Conservation (phyloP, 1,284 basidiomycete species). For the Cryptococcus sp. region DNA sequence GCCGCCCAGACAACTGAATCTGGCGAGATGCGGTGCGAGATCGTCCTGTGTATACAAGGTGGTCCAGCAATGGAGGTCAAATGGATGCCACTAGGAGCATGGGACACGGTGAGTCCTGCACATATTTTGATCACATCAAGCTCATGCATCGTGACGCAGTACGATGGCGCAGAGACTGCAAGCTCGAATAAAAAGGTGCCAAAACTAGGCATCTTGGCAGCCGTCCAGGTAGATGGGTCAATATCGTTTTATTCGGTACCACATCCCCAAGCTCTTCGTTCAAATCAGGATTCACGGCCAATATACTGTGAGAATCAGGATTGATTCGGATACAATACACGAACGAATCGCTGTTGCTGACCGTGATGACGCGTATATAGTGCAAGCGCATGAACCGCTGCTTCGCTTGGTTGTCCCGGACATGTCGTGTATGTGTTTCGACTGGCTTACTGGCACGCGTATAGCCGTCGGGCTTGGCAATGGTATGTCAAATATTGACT, state of each 20-base stretch:
- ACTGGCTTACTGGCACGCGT: conserved; percentile 81
- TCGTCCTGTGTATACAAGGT: conserved; percentile 66
- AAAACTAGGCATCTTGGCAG: conserved; percentile 78
- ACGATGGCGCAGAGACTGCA: conserved; percentile 6
- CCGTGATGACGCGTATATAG: conserved; percentile 46
- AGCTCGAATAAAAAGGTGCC: conserved; percentile 43
- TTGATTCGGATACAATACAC: conserved; percentile 29
- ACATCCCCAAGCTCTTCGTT: conserved; percentile 58
- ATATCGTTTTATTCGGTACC: conserved; percentile 74
- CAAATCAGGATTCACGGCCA: conserved; percentile 19
- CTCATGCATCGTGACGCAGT: conserved; percentile 10
- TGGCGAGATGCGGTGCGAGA: conserved; percentile 34
- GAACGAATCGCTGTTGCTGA: conserved; percentile 1
- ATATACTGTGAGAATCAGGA: conserved; percentile 32
- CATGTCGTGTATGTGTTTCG: conserved; percentile 69
- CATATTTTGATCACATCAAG: background rate
- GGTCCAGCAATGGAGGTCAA: conserved; percentile 74
- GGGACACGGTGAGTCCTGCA: conserved; percentile 58
- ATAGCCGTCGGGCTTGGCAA: conserved; percentile 78
- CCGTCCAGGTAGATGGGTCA: conserved; percentile 79
- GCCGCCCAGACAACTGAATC: no score
- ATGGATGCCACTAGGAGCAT: conserved; percentile 84
- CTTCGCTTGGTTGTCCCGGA: conserved; percentile 71
- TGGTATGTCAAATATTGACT: conserved; percentile 57
- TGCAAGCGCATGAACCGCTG: conserved; percentile 58